Conservation (phyloP, 148 eudicot genomes). For the Limonium bicolor region DNA sequence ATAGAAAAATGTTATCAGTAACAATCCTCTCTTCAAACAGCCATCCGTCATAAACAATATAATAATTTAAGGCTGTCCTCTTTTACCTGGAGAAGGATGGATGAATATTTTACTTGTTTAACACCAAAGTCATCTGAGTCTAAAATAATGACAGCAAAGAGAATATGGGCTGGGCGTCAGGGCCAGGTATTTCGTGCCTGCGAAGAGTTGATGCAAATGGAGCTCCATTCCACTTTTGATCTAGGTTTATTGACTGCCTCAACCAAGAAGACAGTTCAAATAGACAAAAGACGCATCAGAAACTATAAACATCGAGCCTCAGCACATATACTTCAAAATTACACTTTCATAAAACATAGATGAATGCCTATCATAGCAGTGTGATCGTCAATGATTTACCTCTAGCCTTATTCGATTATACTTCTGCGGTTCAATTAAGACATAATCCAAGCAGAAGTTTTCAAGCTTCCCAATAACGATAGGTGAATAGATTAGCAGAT, state of each 20-base stretch:
- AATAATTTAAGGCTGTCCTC: neutral
- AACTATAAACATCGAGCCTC: neutral
- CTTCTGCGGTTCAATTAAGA: slow-evolving; percentile 44
- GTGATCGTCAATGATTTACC: slow-evolving; percentile 22
- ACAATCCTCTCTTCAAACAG: too few relatives aligned
- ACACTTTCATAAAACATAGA: neutral
- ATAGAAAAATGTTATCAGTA: too few relatives aligned
- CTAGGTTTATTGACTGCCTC: slow-evolving; percentile 62
- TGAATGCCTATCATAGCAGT: neutral
- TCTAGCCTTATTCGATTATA: slow-evolving; percentile 50
- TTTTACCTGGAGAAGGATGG: slow-evolving; percentile 75
- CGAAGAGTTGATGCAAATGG: slow-evolving; percentile 65
- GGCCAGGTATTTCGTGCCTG: slow-evolving; percentile 43
- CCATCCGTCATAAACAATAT: too few relatives aligned
- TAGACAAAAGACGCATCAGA: neutral
- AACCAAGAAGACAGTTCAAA: slow-evolving; percentile 5
- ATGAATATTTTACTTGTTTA: slow-evolving; percentile 63
- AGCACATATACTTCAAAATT: neutral
- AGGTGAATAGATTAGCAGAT: slow-evolving; percentile 23
- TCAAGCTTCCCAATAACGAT: slow-evolving; percentile 46
- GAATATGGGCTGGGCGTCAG: slow-evolving; percentile 30
- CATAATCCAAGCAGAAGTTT: slow-evolving; percentile 45
- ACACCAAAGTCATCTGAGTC: slow-evolving; percentile 45
- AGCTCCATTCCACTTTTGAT: slow-evolving; percentile 86
- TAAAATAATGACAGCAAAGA: slow-evolving; percentile 41